Conservation (phyloP, 2,329 filamentous ascomycete genomes). For the Monilinia aucupariae region DNA sequence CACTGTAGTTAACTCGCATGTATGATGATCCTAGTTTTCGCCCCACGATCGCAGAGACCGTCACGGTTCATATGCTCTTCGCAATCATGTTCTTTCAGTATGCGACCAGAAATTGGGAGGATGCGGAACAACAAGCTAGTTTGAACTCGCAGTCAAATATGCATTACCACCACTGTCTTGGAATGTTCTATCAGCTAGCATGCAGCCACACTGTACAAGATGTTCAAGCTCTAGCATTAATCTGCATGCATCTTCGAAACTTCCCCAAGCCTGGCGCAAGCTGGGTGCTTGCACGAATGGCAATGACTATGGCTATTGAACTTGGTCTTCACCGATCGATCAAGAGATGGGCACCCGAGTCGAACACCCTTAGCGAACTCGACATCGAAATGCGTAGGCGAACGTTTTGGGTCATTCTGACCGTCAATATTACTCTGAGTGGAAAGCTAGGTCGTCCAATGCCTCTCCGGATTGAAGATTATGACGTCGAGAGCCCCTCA, state of each 20-base stretch:
- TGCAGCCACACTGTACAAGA: slow-evolving; percentile 57
- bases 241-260: slow-evolving; percentile 66
- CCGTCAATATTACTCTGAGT: slow-evolving; percentile 61
- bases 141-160: slow-evolving; percentile 63
- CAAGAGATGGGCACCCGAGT: slow-evolving; percentile 48
- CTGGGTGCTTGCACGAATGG: slow-evolving; percentile 59
- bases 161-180: slow-evolving; percentile 72
- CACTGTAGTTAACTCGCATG: slow-evolving; percentile 52
- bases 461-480: slow-evolving; percentile 66
- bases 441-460: slow-evolving; percentile 75
- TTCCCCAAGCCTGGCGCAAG: slow-evolving; percentile 76
- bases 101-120: slow-evolving; percentile 60
- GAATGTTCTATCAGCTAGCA: slow-evolving; percentile 61
- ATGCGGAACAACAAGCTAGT: slow-evolving; percentile 47
- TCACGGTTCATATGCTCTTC: slow-evolving; percentile 73
- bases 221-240: slow-evolving; percentile 67
- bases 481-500: slow-evolving; percentile 72
- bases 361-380: slow-evolving; percentile 44
- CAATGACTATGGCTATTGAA: slow-evolving; percentile 66
- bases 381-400: slow-evolving; percentile 73
- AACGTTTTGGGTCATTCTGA: slow-evolving; percentile 68
- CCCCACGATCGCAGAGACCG: slow-evolving; percentile 58
- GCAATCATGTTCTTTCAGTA: slow-evolving; percentile 74
- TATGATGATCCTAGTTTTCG: slow-evolving; percentile 64
- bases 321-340: slow-evolving; percentile 69